Evolutionary conservation across 1,139 yeast genomes (phyloP).

Genomic region (Spathaspora sp.): DNA sequence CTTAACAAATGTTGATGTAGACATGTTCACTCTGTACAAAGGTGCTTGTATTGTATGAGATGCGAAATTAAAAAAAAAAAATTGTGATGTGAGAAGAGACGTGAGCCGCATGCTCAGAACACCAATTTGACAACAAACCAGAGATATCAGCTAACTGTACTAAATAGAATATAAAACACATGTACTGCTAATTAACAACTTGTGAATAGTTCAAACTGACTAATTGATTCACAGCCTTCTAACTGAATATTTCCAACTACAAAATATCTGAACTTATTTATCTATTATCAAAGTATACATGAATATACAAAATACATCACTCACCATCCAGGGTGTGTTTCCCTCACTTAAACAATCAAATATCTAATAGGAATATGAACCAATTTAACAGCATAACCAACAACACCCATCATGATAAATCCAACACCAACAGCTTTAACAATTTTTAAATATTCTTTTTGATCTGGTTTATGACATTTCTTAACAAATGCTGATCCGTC

Average conservation of each 20-base stretch:
- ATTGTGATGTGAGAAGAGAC: background rate
- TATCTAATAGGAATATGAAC: slow-evolving; percentile 97
- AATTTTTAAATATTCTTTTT: slow-evolving; percentile 83
- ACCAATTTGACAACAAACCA: no score
- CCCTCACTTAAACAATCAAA: slow-evolving; percentile 68
- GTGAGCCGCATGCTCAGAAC: slow-evolving; percentile 2
- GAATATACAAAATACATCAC: background rate
- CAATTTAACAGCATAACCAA: slow-evolving; percentile 92
- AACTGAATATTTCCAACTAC: no score
- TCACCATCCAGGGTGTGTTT: slow-evolving; percentile 1
- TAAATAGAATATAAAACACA: no score
- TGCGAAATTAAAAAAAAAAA: slow-evolving; percentile 3
- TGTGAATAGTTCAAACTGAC: no score
- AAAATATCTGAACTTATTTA: no score
- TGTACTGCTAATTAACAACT: no score
- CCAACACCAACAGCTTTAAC: slow-evolving; percentile 97
- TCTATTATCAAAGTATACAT: background rate
- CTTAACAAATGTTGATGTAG: slow-evolving; percentile 58
- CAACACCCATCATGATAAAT: slow-evolving; percentile 95
- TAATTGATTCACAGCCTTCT: no score
- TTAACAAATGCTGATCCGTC: slow-evolving; percentile 87
- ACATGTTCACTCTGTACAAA: slow-evolving; percentile 23
- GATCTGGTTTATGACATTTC: slow-evolving; percentile 92
- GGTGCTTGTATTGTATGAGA: background rate
- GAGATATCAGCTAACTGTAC: no score